These are phyloP conservation scores for Lasiodiplodia gonubiensis DNA, from an alignment of 2,329 filamentous ascomycete species.

Conservation along the genomic window DNA sequence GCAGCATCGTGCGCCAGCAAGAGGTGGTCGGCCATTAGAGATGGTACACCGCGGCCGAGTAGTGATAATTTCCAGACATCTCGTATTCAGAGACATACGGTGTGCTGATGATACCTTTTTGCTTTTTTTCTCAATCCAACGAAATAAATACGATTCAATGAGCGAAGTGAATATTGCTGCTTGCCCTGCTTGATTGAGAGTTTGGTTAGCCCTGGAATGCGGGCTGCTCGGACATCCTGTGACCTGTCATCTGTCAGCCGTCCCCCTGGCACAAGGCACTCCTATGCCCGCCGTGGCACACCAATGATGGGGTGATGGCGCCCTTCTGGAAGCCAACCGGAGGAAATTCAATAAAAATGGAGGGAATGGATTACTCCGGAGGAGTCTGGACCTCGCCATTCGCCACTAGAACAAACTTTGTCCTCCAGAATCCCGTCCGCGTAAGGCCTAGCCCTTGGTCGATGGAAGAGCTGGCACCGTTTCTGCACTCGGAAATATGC, in stretches of 20 bases:
- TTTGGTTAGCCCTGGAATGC: neutral
- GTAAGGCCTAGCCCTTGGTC: neutral
- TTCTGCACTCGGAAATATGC: neutral
- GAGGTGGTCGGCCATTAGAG: constrained; percentile 11
- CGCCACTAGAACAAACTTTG: neutral
- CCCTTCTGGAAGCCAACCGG: neutral
- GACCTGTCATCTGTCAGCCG: neutral
- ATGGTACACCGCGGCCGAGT: neutral
- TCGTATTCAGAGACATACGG: neutral
- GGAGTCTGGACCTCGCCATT: neutral
- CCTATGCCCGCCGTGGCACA: neutral
- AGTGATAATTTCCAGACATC: neutral
- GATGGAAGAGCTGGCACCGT: neutral
- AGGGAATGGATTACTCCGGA: neutral
- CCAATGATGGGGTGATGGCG: neutral
- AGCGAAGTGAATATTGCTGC: neutral
- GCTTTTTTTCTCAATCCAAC: neutral
- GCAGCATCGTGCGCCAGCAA: constrained; percentile 31
- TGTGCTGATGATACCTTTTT: neutral
- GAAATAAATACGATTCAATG: neutral
- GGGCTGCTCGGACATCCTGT: neutral
- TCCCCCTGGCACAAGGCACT: neutral
- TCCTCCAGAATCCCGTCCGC: neutral
- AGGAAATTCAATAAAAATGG: too few relatives aligned
- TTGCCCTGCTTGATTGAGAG: neutral